Evolutionary conservation across 495 filamentous ascomycete species (phyloP), one percentile per base, ranked within the genome.

Genomic region (Penicillium paxilli): DNA sequence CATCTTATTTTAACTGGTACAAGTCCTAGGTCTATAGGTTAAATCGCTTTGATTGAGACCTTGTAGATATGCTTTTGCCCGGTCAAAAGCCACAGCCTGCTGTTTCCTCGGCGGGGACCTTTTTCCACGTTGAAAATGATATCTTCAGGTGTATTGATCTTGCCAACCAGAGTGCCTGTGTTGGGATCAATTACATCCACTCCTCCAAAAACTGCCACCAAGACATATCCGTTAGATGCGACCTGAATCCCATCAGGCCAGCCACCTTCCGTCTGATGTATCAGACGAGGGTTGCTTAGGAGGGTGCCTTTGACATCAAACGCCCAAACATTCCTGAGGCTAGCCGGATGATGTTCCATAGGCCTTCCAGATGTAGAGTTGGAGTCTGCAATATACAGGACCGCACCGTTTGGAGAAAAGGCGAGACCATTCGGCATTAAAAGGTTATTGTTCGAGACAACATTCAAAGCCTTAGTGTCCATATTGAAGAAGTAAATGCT

Each of bases 191-290:
- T 22, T 17, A 58, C 30, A 46, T 58, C 55, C 14, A 58, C 50
- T 11, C 55, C 55, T 20, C 55, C 55, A 16, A 52, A 40, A 9
- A 45, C 50, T 30, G 55, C 55, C 4, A 58, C 37, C 5, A 58
- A 7, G 1, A 58, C 0, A 23, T 58, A 58, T 37, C 55, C 55
- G 19, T 50, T 44, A 7, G 11, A 33, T 4, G 49, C 46, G 19
- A 54, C 55, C 28, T 58, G 55, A n/a, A 58, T n/a, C 16, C 55
- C 55, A 49, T 58, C 55, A 17, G 50, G 55, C 55, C 55, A 58
- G 12, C 55, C 55, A 30, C 26, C 45, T 21, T 58, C 55, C 3
- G 45, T 50, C 8, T 48, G 45, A 44, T 52, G 35, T 11, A 52
- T 22, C 2, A 58, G 21, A 3, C 55, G 42, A 9, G 49, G 33